Percentiles rank a stretch among this genome's conserved stretches.
Conservation (phyloP, 352 stramenopile genomes). For the Hyphochytrium catenoides region DNA sequence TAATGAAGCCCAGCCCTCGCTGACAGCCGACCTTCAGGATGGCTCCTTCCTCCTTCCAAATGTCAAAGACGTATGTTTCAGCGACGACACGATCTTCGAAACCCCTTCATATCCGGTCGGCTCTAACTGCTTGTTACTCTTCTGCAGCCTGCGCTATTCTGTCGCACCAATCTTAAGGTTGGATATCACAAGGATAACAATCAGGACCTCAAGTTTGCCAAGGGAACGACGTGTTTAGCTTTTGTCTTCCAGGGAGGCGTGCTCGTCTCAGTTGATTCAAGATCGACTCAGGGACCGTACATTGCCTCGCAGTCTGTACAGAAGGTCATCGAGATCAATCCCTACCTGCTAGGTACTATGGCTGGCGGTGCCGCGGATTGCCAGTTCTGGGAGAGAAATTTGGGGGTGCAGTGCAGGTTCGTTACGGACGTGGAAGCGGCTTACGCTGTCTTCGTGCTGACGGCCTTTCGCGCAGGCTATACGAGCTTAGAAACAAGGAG, state of each 20-base stretch:
- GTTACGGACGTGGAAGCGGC: neutral
- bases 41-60: no score
- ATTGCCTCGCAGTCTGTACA: conserved; percentile 96
- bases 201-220: conserved; percentile 90
- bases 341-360: conserved; percentile 97
- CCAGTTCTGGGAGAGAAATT: conserved; percentile 96
- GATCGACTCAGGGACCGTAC: conserved; percentile 95
- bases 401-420: conserved; percentile 71
- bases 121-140: conserved; percentile 24
- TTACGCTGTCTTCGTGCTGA: conserved; percentile 1
- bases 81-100: no score
- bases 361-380: conserved; percentile 95
- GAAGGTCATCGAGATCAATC: conserved; percentile 99
- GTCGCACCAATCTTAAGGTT: conserved; percentile 84
- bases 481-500: conserved; percentile 97
- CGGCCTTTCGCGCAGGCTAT: conserved; percentile 77
- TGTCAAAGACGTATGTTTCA: no score
- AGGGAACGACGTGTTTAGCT: conserved; percentile 97
- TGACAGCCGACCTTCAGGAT: no score
- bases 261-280: conserved; percentile 94
- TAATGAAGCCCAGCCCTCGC: no score
- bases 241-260: conserved; percentile 99
- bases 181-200: conserved; percentile 86
- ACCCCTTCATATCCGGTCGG: neutral
- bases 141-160: conserved; percentile 78